phyloP scores from a whole-genome alignment of 106 monocot species.

The Allium sativum region DNA sequence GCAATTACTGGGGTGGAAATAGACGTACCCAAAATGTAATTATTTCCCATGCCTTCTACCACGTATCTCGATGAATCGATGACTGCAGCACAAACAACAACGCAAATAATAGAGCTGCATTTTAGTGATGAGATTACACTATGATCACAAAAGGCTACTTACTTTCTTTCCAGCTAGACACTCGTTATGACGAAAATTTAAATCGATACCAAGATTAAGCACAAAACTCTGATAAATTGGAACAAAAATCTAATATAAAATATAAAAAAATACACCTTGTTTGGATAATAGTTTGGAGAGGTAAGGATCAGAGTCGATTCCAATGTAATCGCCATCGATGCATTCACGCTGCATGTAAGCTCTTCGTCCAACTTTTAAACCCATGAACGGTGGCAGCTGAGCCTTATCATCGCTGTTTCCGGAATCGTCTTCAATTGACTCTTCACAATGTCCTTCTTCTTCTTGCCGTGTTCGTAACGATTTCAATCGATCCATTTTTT shows the following conservation, averaged over 20 bases:
- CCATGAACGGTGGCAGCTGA: slow-evolving; percentile 21
- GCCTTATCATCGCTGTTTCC: no score
- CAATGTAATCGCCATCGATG: slow-evolving; percentile 58
- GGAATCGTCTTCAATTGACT: no score
- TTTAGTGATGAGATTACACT: background rate
- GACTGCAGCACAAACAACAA: no score
- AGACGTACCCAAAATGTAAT: no score
- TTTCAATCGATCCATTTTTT: no score
- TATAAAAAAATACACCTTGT: slow-evolving; percentile 30
- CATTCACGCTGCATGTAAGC: slow-evolving; percentile 21
- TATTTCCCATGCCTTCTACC: no score
- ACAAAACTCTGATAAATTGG: background rate
- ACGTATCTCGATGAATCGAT: no score
- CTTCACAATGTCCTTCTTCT: no score
- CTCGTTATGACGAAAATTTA: background rate
- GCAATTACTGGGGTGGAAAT: no score
- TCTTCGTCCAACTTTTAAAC: slow-evolving; percentile 40
- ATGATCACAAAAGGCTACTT: background rate
- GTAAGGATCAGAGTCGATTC: slow-evolving; percentile 40
- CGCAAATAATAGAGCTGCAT: no score
- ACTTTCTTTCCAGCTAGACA: background rate
- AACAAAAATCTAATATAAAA: background rate
- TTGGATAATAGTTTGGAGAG: slow-evolving; percentile 54
- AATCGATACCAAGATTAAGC: background rate
- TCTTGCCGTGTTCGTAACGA: no score